Evolutionary conservation across 1,284 basidiomycete species (phyloP).

Genomic region (Agaricales sp.): DNA sequence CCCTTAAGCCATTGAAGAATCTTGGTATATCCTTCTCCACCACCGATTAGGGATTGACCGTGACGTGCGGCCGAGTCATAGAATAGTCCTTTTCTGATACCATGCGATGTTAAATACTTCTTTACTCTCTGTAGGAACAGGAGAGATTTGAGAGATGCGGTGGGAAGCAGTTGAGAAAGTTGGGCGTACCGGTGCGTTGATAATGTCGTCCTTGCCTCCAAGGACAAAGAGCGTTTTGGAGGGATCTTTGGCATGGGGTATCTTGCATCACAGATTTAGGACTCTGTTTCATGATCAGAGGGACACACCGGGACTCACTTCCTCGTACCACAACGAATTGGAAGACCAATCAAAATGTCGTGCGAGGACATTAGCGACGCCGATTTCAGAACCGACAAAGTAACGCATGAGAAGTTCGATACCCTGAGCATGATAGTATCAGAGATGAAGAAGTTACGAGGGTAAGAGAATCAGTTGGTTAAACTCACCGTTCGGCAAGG

Average conservation of each 20-base stretch:
- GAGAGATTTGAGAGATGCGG: no score
- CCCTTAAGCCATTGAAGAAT: constrained; percentile 58
- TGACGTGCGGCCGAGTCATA: constrained; percentile 63
- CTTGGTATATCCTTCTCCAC: constrained; percentile 41
- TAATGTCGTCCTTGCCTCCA: constrained; percentile 72
- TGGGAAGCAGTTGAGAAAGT: constrained; percentile 2
- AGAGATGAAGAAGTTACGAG: constrained; percentile 1
- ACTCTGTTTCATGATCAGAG: neutral
- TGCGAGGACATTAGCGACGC: constrained; percentile 77
- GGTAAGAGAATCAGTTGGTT: no score
- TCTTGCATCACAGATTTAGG: constrained; percentile 18
- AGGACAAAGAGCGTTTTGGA: constrained; percentile 59
- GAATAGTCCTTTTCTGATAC: constrained; percentile 59
- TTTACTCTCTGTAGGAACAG: constrained; percentile 46
- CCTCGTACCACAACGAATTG: constrained; percentile 85
- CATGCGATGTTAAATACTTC: constrained; percentile 67
- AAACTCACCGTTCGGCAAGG: constrained; percentile 46
- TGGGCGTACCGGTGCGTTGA: constrained; percentile 53
- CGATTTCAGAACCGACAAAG: constrained; percentile 79
- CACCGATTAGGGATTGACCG: constrained; percentile 58
- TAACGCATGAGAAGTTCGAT: constrained; percentile 76
- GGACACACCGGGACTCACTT: constrained; percentile 20
- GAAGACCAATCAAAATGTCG: constrained; percentile 80
- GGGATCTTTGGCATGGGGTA: constrained; percentile 63
- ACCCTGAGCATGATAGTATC: constrained; percentile 31